Conservation (phyloP, 2,329 filamentous ascomycete genomes). For the Neocatenulostroma microsporum region DNA sequence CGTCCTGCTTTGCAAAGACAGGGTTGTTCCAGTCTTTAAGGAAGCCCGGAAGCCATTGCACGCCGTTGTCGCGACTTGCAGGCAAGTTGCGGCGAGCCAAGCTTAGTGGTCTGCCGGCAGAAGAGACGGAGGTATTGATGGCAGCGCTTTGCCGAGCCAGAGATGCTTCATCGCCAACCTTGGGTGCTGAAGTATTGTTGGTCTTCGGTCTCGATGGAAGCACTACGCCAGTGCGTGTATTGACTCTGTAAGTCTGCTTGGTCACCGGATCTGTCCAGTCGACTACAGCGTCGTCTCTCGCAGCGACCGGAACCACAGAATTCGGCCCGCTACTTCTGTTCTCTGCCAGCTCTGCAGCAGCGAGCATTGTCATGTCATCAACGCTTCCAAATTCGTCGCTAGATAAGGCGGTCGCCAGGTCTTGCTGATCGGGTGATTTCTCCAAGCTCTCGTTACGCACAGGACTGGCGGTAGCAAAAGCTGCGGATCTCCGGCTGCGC, state of each 20-base stretch:
- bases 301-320: not conserved
- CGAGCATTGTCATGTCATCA: slow-evolving; percentile 16
- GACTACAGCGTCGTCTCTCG: slow-evolving; percentile 33
- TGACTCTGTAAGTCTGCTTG: slow-evolving; percentile 44
- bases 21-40: slow-evolving; percentile 67
- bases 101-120: slow-evolving; percentile 27
- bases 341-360: slow-evolving; percentile 6
- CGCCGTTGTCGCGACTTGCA: not conserved
- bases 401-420: no score
- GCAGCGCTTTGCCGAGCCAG: slow-evolving; percentile 14
- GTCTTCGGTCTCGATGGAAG: no score
- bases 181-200: no score
- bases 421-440: no score
- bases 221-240: slow-evolving; percentile 48
- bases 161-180: not conserved
- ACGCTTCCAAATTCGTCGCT: slow-evolving; percentile 25
- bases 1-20: slow-evolving; percentile 50
- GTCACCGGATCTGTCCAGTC: slow-evolving; percentile 57
- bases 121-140: slow-evolving; percentile 18
- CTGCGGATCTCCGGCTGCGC: no score
- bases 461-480: no score
- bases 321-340: not conserved
- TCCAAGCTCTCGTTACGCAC: no score
- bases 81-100: slow-evolving; percentile 18
- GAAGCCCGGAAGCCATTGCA: slow-evolving; percentile 53